Conservation (phyloP, 2,329 filamentous ascomycete genomes). For the Botrytis porri region DNA sequence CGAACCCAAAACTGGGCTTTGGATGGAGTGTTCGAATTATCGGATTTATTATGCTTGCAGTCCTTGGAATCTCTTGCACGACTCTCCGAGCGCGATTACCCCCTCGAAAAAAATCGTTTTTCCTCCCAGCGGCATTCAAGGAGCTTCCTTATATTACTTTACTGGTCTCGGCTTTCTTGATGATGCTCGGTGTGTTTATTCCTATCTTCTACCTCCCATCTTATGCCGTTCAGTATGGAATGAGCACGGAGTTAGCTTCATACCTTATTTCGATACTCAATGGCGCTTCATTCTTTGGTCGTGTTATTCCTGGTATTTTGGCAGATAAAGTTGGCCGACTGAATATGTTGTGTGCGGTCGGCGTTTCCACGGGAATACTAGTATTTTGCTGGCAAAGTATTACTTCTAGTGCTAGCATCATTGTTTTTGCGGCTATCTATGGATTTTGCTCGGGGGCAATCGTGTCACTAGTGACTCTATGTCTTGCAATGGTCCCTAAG, state of each 20-base stretch:
- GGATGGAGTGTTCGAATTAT: constrained; percentile 34
- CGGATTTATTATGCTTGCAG: constrained; percentile 43
- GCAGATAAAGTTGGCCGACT: constrained; percentile 37
- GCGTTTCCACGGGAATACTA: constrained; percentile 14
- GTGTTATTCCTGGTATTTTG: constrained; percentile 17
- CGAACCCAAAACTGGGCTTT: constrained; percentile 32
- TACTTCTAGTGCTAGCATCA: constrained; percentile 7
- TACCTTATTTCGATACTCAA: constrained; percentile 53
- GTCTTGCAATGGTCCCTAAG: constrained; percentile 44
- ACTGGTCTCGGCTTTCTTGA: constrained; percentile 29
- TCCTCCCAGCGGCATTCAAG: constrained; percentile 15
- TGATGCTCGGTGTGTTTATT: constrained; percentile 50
- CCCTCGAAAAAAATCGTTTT: constrained; percentile 15
- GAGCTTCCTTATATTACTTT: constrained; percentile 9
- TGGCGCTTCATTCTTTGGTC: constrained; percentile 18
- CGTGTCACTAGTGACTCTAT: constrained; percentile 32
- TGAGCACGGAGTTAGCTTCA: constrained; percentile 45
- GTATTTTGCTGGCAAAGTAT: constrained; percentile 21
- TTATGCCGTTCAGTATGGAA: constrained; percentile 46
- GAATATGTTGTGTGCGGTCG: constrained; percentile 13
- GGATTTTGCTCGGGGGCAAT: constrained; percentile 35
- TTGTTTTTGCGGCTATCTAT: constrained; percentile 20
- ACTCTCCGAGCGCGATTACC: constrained; percentile 14
- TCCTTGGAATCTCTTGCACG: constrained; percentile 3
- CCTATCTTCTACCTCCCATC: constrained; percentile 47